Evolutionary conservation across 139 green algal species (phyloP).

Genomic region (Chlamydomonas urium): DNA sequence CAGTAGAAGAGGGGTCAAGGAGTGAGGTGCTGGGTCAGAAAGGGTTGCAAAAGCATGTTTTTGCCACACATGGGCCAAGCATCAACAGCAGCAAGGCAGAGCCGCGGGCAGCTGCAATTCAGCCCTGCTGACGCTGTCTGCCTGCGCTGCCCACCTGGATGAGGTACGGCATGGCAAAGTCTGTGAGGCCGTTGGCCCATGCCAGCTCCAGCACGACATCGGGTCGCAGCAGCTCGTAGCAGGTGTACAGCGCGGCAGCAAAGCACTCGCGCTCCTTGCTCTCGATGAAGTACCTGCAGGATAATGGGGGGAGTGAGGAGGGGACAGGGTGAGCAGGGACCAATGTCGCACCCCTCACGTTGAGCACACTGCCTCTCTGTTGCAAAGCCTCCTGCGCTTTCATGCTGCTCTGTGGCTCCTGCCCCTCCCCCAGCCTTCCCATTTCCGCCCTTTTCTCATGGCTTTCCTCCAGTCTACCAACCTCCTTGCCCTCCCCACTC

Average conservation of each 20-base stretch:
- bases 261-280: constrained; percentile 91
- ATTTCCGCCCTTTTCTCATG: no score
- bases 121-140: not conserved
- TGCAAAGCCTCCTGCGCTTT: no score
- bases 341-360: no score
- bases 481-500: no score
- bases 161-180: constrained; percentile 94
- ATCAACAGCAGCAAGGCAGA: constrained; percentile 1
- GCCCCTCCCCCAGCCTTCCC: no score
- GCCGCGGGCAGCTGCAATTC: not conserved
- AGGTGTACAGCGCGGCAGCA: constrained; percentile 92
- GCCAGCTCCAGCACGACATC: constrained; percentile 95
- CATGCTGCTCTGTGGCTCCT: no score
- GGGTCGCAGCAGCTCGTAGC: constrained; percentile 94
- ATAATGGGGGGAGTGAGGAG: no score
- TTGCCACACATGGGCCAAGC: not conserved
- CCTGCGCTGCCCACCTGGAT: constrained; percentile 68
- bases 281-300: constrained; percentile 58
- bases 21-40: not conserved
- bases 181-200: constrained; percentile 91
- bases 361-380: no score
- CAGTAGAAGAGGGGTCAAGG: not conserved
- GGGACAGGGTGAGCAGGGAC: no score
- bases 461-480: no score
- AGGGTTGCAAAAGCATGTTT: not conserved